Evolutionary conservation across 148 eudicot genomes (phyloP).

Genomic region (Cornus controversa): DNA sequence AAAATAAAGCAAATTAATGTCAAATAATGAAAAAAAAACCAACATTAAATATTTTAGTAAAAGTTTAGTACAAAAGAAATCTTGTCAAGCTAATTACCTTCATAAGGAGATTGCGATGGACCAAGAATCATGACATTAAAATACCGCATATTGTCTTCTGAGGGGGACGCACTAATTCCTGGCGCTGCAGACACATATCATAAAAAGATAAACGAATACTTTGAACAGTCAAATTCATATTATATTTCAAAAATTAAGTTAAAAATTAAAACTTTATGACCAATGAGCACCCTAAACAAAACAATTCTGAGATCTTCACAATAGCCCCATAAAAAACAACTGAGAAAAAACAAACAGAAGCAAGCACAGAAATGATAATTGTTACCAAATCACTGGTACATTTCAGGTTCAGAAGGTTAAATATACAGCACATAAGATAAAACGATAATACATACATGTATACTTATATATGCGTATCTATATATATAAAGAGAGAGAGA

Average conservation of each 20-base stretch:
- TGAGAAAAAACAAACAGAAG: not conserved
- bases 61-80: not conserved
- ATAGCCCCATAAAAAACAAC: not conserved
- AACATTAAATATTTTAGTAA: not conserved
- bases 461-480: not conserved
- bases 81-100: slow-evolving; percentile 47
- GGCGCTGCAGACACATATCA: slow-evolving; percentile 62
- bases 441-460: not conserved
- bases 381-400: not conserved
- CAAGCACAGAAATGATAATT: not conserved
- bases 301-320: not conserved
- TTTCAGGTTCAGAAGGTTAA: not conserved
- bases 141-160: slow-evolving; percentile 93
- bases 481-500: not conserved
- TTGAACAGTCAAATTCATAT: slow-evolving; percentile 3
- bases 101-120: slow-evolving; percentile 96
- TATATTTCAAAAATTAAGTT: not conserved
- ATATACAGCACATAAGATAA: not conserved
- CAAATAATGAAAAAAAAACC: not conserved
- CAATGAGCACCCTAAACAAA: not conserved
- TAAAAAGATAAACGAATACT: slow-evolving; percentile 9
- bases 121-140: slow-evolving; percentile 98
- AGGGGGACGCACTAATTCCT: slow-evolving; percentile 96
- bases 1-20: not conserved
- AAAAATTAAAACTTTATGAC: not conserved